These are phyloP conservation scores for Komagataea norvegica DNA, from an alignment of 1,139 yeast genomes.

Conservation along the genomic window DNA sequence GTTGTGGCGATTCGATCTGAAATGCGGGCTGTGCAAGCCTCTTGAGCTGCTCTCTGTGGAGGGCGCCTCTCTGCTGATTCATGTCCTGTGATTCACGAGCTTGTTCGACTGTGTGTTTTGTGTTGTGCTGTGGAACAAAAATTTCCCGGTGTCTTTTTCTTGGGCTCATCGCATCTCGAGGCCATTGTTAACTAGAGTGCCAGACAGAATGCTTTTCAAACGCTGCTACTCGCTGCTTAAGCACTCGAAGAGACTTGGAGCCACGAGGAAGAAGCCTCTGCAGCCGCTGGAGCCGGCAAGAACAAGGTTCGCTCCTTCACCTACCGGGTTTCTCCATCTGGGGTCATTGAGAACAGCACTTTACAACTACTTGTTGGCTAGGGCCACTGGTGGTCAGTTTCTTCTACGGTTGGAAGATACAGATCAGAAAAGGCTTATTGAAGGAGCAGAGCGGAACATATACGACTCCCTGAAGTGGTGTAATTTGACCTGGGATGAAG, in stretches of 20 bases:
- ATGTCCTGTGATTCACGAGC: background rate
- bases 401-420: conserved; percentile 87
- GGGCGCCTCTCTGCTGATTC: conserved; percentile 1
- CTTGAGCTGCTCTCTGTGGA: conserved; percentile 4
- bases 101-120: background rate
- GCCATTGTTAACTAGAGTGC: background rate
- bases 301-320: conserved; percentile 96
- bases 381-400: conserved; percentile 74
- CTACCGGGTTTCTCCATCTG: conserved; percentile 87
- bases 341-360: conserved; percentile 93
- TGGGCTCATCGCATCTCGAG: background rate
- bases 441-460: conserved; percentile 79
- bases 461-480: conserved; percentile 78
- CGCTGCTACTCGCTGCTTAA: conserved; percentile 17
- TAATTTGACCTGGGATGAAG: conserved; percentile 72
- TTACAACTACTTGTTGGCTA: conserved; percentile 81
- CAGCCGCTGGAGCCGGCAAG: conserved; percentile 55
- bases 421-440: conserved; percentile 70
- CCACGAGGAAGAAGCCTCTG: conserved; percentile 26
- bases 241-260: conserved; percentile 21
- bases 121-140: background rate
- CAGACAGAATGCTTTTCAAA: conserved; percentile 3
- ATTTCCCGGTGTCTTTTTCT: background rate
- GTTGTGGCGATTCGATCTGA: background rate
- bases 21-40: background rate